Percentiles rank a stretch among this genome's conserved stretches.
Conservation (phyloP, 1,284 basidiomycete species). For the Microbotryum violaceum region DNA sequence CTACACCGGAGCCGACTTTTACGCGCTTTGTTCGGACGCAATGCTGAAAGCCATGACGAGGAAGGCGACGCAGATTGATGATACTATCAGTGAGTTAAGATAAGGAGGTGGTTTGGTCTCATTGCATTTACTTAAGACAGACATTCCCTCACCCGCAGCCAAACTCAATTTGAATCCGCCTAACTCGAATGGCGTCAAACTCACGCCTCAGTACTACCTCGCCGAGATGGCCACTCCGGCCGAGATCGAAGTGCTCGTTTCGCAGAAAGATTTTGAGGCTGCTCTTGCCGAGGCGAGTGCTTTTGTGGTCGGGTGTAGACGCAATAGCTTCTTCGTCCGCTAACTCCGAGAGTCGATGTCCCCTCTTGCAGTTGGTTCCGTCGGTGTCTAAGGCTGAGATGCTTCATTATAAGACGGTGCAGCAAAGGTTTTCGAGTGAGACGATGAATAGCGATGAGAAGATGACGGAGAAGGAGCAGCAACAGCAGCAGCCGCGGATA, state of each 20-base stretch:
- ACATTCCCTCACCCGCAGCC: constrained; percentile 40
- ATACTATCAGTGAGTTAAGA: constrained; percentile 52
- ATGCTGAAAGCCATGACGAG: constrained; percentile 91
- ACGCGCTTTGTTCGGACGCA: constrained; percentile 93
- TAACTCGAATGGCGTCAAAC: constrained; percentile 46
- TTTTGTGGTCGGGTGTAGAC: background rate
- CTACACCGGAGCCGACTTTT: constrained; percentile 95
- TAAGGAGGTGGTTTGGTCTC: no score
- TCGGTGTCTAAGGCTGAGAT: constrained; percentile 85
- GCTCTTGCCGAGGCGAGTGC: constrained; percentile 54
- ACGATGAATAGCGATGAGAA: constrained; percentile 28
- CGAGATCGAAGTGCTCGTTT: constrained; percentile 71
- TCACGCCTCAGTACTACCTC: constrained; percentile 89
- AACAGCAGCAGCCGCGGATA: background rate
- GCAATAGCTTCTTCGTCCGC: background rate
- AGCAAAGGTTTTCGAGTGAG: constrained; percentile 22
- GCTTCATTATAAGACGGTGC: constrained; percentile 59
- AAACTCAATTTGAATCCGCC: constrained; percentile 48
- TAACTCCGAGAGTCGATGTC: background rate
- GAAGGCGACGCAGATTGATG: constrained; percentile 72
- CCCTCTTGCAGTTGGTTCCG: constrained; percentile 53
- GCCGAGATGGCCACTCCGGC: constrained; percentile 66
- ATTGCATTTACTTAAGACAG: background rate
- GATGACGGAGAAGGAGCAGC: constrained; percentile 15
- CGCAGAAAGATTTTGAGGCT: constrained; percentile 61